Percentiles rank a stretch among this genome's conserved stretches.
These are phyloP conservation scores for Solanum stenotomum DNA, from an alignment of 257 asterid genomes.

Conservation along the genomic window DNA sequence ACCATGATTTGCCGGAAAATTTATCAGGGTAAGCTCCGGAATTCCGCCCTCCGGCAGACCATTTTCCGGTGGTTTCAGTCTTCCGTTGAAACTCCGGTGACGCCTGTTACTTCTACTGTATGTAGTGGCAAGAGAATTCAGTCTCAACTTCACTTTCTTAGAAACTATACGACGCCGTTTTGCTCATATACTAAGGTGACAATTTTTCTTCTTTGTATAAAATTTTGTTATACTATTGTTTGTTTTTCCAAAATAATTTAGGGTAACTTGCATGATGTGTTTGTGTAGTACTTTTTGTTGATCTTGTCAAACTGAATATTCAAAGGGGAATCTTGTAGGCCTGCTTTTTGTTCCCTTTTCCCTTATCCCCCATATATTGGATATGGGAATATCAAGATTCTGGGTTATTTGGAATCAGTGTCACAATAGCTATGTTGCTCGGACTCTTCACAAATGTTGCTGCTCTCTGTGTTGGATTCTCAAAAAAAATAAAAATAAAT, in stretches of 20 bases:
- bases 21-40: constrained; percentile 21
- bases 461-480: neutral
- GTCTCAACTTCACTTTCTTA: constrained; percentile 14
- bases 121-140: neutral
- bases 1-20: constrained; percentile 52
- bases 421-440: neutral
- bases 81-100: constrained; percentile 18
- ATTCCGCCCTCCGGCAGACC: constrained; percentile 31
- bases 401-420: neutral
- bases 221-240: neutral
- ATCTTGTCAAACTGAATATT: constrained; percentile 1
- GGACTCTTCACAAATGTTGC: neutral
- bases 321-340: neutral
- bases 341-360: neutral
- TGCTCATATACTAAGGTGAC: constrained; percentile 2
- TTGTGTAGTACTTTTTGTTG: neutral
- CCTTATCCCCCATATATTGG: neutral
- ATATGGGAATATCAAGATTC: neutral
- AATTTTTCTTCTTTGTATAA: neutral
- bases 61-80: constrained; percentile 24
- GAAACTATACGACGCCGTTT: constrained; percentile 17
- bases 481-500: neutral
- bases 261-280: neutral
- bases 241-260: neutral
- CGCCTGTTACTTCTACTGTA: neutral